phyloP scores from a whole-genome alignment of 2,329 filamentous ascomycete genomes.

The Fusarium sulawesiense region DNA sequence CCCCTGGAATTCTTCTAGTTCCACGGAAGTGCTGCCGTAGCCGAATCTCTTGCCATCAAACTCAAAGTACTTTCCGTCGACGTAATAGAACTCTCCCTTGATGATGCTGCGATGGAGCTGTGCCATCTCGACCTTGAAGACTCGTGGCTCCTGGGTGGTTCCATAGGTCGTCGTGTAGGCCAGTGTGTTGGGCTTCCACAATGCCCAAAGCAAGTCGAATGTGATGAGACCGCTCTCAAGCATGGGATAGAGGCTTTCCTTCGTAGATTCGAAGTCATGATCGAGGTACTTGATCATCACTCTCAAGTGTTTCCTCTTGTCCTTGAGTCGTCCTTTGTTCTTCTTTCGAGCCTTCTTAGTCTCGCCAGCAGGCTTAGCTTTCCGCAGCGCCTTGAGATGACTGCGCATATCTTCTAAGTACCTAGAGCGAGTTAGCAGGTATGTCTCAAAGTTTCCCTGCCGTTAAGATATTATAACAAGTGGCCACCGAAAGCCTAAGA shows the following conservation, averaged over 20 bases:
- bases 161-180: slow-evolving; percentile 83
- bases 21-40: slow-evolving; percentile 74
- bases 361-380: slow-evolving; percentile 60
- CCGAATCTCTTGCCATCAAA: slow-evolving; percentile 91
- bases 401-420: slow-evolving; percentile 82
- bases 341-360: slow-evolving; percentile 70
- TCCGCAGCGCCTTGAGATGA: slow-evolving; percentile 72
- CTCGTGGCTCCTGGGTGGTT: slow-evolving; percentile 78
- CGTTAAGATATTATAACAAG: neutral
- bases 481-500: neutral
- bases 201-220: slow-evolving; percentile 87
- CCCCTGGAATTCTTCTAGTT: slow-evolving; percentile 82
- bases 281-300: slow-evolving; percentile 81
- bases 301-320: slow-evolving; percentile 74
- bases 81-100: slow-evolving; percentile 78
- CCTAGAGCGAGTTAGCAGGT: slow-evolving; percentile 52
- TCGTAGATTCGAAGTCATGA: slow-evolving; percentile 80
- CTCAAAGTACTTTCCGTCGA: slow-evolving; percentile 85
- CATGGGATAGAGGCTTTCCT: slow-evolving; percentile 82
- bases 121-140: slow-evolving; percentile 83
- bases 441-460: neutral
- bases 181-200: slow-evolving; percentile 88
- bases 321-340: slow-evolving; percentile 65
- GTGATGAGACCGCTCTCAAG: slow-evolving; percentile 86
- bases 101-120: slow-evolving; percentile 76